Conservation (phyloP, 768 basidiomycete genomes). For the Panaeolus cyanescens region DNA sequence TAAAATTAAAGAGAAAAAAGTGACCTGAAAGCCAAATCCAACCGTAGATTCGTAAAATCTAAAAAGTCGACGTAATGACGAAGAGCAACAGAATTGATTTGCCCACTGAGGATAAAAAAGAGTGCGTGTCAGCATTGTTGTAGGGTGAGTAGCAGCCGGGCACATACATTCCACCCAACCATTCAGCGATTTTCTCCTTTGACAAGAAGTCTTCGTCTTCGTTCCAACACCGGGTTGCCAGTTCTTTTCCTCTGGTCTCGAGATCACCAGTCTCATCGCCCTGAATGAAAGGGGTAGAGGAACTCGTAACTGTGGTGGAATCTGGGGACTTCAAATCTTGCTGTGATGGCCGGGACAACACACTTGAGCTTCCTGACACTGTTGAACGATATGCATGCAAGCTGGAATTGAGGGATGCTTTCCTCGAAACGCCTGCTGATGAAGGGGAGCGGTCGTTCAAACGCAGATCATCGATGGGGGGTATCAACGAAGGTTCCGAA, state of each 20-base stretch:
- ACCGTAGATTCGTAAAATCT: constrained; percentile 78
- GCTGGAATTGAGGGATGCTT: not conserved
- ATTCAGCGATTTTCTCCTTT: constrained; percentile 94
- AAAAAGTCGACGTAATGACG: constrained; percentile 86
- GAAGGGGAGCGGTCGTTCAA: not conserved
- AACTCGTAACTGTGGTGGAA: constrained; percentile 46
- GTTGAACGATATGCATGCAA: not conserved
- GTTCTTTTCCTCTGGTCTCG: constrained; percentile 64
- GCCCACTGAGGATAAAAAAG: constrained; percentile 48
- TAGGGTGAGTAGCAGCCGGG: too few species aligned
- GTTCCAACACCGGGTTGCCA: constrained; percentile 79
- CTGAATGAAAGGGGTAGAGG: constrained; percentile 38
- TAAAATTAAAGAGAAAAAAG: constrained; percentile 14
- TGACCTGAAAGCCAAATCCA: constrained; percentile 91
- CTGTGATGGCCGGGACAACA: constrained; percentile 36
- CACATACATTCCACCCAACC: constrained; percentile 90
- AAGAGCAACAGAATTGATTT: constrained; percentile 74
- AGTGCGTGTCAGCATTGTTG: constrained; percentile 6
- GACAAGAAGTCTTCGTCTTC: constrained; percentile 85
- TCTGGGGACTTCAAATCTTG: constrained; percentile 61
- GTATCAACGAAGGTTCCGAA: constrained; percentile 81
- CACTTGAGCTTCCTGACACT: constrained; percentile 27
- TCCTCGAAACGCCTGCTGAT: not conserved
- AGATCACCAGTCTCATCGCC: constrained; percentile 58
- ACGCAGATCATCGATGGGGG: constrained; percentile 45